A percentile compares a stretch with the other conserved stretches of the same genome.
phyloP scores from a whole-genome alignment of 805 yeast species.

The Wickerhamomyces bisporus region DNA sequence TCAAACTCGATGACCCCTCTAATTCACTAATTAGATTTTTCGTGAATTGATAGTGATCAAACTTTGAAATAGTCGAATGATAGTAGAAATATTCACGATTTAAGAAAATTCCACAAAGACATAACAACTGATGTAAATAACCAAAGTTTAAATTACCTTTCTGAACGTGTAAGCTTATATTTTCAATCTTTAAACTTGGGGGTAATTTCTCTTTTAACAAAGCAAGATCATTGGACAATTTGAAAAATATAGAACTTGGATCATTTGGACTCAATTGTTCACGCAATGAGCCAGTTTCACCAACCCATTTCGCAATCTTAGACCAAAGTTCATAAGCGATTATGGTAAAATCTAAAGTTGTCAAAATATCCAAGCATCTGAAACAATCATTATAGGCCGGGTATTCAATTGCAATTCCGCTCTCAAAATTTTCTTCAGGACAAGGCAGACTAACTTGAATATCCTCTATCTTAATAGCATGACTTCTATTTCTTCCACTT shows the following conservation, averaged over 20 bases:
- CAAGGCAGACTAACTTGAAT: constrained; percentile 29
- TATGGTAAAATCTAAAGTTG: constrained; percentile 28
- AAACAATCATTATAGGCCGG: constrained; percentile 10
- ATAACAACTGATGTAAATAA: constrained; percentile 29
- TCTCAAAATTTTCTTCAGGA: constrained; percentile 27
- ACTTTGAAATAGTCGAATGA: constrained; percentile 26
- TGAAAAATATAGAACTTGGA: constrained; percentile 23
- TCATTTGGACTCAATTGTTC: constrained; percentile 30
- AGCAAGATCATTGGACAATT: constrained; percentile 24
- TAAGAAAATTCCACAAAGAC: constrained; percentile 30
- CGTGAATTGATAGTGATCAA: constrained; percentile 28
- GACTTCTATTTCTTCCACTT: constrained; percentile 30
- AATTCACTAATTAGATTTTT: constrained; percentile 19
- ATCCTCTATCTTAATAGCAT: constrained; percentile 30
- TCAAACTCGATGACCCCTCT: constrained; percentile 22
- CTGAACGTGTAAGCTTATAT: constrained; percentile 26
- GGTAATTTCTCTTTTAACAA: constrained; percentile 25
- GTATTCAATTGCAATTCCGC: constrained; percentile 21
- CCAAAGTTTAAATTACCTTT: constrained; percentile 30
- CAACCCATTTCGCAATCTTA: constrained; percentile 34
- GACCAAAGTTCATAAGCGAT: constrained; percentile 34
- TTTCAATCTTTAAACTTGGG: constrained; percentile 20
- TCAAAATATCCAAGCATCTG: constrained; percentile 8
- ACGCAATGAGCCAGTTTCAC: constrained; percentile 29
- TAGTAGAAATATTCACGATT: constrained; percentile 33